Percentiles rank a stretch among this genome's conserved stretches.
phyloP scores from a whole-genome alignment of 2,329 filamentous ascomycete species.

The Chaetomium sp. region DNA sequence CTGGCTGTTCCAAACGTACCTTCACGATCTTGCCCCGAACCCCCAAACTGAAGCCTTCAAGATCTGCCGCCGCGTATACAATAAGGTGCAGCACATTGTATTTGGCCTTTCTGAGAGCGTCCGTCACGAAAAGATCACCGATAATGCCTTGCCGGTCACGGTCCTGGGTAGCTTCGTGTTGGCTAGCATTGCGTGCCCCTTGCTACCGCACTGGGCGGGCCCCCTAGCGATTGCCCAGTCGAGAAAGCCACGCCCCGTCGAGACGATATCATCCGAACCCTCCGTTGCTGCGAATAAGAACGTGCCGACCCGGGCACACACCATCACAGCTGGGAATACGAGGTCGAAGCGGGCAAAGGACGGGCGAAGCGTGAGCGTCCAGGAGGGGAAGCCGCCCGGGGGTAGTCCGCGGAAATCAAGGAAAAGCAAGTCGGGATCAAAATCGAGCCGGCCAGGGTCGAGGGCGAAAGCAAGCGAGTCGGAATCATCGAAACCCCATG shows the following conservation, averaged over 20 bases:
- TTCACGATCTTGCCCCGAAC: slow-evolving; percentile 70
- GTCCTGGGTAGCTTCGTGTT: slow-evolving; percentile 75
- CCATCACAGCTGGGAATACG: slow-evolving; percentile 47
- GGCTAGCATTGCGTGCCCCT: slow-evolving; percentile 67
- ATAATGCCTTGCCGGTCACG: slow-evolving; percentile 74
- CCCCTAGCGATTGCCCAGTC: slow-evolving; percentile 78
- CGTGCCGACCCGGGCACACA: slow-evolving; percentile 62
- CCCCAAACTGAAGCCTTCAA: slow-evolving; percentile 73
- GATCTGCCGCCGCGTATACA: slow-evolving; percentile 77
- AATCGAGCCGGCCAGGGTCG: slow-evolving; percentile 16
- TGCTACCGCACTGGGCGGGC: slow-evolving; percentile 70
- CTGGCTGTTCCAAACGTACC: slow-evolving; percentile 84
- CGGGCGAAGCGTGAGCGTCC: slow-evolving; percentile 40
- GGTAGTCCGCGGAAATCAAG: slow-evolving; percentile 13
- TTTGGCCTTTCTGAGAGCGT: slow-evolving; percentile 68
- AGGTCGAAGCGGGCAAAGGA: slow-evolving; percentile 44
- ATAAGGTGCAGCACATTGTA: slow-evolving; percentile 82
- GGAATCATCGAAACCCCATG: slow-evolving; percentile 25
- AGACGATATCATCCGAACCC: slow-evolving; percentile 56
- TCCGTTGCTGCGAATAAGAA: slow-evolving; percentile 33
- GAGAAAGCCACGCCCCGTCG: slow-evolving; percentile 61
- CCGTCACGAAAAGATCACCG: slow-evolving; percentile 68
- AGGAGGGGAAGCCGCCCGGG: slow-evolving; percentile 30
- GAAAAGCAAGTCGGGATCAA: slow-evolving; percentile 15
- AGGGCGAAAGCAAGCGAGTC: slow-evolving; percentile 22